Base-by-base conservation (phyloP, 768 basidiomycete genomes). In the Tremella fuciformis region DNA sequence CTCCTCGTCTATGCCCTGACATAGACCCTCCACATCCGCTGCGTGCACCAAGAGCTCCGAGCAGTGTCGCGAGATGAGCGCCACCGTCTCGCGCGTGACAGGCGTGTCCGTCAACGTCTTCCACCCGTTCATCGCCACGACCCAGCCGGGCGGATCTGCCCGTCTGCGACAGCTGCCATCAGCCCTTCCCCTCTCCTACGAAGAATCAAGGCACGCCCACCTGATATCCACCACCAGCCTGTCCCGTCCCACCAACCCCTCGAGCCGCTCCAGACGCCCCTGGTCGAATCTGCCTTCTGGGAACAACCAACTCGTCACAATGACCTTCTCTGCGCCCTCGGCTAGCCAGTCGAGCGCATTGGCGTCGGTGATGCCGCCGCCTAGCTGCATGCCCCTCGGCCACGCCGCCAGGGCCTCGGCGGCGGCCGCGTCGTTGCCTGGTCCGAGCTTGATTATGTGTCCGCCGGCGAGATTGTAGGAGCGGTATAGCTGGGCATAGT, bases 91-190 rank as follows among this genome's bases (percentile, higher is more conserved):
- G 96, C 67, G 16, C 6, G 38, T 13, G 16, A 22, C 25, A 29
- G 46, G 9, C 41, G 91, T 91, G 68, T 97, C 90, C 0, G 96
- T 97, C 52, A 96, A 82, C 59, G 88, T 87, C 71, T 94, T 93
- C 96, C 96, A 99, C 73, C 91, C 93, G 79, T 98, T 94, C 92
- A 93, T 97, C 11, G 94, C 92, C 13, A 99, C 88, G 34, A 91
- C 81, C 96, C 96, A 99, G 62, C 80, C 84, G 47, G 42, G 42
- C 6, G n/a, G n/a, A n/a, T 84, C 80, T 8, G 79, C 86, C 70
- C 85, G 79, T 64, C 84, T 82, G 18, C 94, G 85, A 78, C 94
- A 99, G 73, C 94, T 15, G 54, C 42, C 8, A 13, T 48, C 55
- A 34, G 50, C 16, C 13, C 2, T 13, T 16, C 7, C 25, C 21